phyloP scores from a whole-genome alignment of 805 yeast species.

The Kodamaea jinghongensis region DNA sequence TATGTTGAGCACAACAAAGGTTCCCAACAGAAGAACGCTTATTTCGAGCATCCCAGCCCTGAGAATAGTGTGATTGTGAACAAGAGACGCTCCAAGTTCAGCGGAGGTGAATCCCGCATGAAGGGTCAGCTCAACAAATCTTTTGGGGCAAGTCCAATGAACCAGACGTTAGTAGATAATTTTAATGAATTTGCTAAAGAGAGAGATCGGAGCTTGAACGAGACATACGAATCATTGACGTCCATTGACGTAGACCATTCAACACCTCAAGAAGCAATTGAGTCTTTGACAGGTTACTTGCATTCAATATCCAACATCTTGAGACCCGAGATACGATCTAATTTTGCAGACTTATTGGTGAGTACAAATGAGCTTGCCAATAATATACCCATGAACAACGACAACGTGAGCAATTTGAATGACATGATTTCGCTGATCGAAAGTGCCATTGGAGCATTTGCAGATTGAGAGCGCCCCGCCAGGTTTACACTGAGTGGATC shows the following conservation, averaged over 20 bases:
- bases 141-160: background rate
- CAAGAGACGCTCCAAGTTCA: too few species aligned
- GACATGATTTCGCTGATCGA: conserved; percentile 20
- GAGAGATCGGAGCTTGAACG: conserved; percentile 12
- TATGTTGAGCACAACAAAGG: background rate
- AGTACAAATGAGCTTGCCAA: conserved; percentile 13
- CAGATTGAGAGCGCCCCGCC: conserved; percentile 3
- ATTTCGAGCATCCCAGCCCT: background rate
- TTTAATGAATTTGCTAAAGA: conserved; percentile 6
- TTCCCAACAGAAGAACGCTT: background rate
- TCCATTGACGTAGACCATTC: conserved; percentile 8
- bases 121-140: background rate
- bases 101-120: background rate
- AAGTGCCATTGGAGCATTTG: conserved; percentile 13
- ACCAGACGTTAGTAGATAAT: conserved; percentile 8
- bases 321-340: conserved; percentile 10
- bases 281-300: conserved; percentile 15
- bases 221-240: conserved; percentile 17
- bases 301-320: conserved; percentile 12
- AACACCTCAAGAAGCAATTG: conserved; percentile 14
- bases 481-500: background rate
- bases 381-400: conserved; percentile 13
- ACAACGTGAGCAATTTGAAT: conserved; percentile 14
- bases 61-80: background rate
- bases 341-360: conserved; percentile 15